Evolutionary conservation across 2,329 filamentous ascomycete genomes (phyloP), one percentile per base, ranked within the genome.

Genomic region (Fusarium nisikadoi): DNA sequence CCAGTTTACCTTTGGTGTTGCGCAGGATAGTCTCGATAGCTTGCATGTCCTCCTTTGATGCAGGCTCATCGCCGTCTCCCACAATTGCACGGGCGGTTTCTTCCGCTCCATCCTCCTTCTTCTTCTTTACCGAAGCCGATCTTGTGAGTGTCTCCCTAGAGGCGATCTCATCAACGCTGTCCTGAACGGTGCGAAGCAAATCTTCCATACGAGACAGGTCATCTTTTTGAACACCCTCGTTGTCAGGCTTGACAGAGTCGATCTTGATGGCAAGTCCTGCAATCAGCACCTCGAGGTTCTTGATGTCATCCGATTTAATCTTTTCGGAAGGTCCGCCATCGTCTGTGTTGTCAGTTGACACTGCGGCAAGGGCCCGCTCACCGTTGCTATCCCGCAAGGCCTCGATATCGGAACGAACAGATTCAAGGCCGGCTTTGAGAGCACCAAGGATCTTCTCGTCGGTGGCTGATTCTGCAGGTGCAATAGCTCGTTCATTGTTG

Each of bases 21-120:
- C 92, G 90, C 17, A 98, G 86, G 53, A 98, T 90, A 1, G 93
- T 97, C 81, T 98, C 95, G 65, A 98, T 95, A 16, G 94, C 94
- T 68, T 95, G 90, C 0, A 95, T 93, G 75, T 98, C 95, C 73
- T 97, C 94, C 78, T 93, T 83, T 79, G 73, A 86, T 75, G 74
- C 86, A 77, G 65, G 83, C 62, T 86, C 83, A 9, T 76, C 74
- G 19, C 63, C 72, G 16, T 69, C 65, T 13, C 65, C 62, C 23
- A 60, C 62, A 19, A 66, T 65, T n/a, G 27, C 52, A 36, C 63
- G 63, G 7, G 52, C 63, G 13, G 42, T 39, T 25, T 38, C 25
- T 46, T 64, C 66, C 8, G 62, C 67, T n/a, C 43, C 69, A 35
- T 78, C 79, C 71, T 46, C 58, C 25, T 56, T 66, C 55, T 65